Conservation (phyloP, 257 asterid species). For the Solanum tarapatanum region DNA sequence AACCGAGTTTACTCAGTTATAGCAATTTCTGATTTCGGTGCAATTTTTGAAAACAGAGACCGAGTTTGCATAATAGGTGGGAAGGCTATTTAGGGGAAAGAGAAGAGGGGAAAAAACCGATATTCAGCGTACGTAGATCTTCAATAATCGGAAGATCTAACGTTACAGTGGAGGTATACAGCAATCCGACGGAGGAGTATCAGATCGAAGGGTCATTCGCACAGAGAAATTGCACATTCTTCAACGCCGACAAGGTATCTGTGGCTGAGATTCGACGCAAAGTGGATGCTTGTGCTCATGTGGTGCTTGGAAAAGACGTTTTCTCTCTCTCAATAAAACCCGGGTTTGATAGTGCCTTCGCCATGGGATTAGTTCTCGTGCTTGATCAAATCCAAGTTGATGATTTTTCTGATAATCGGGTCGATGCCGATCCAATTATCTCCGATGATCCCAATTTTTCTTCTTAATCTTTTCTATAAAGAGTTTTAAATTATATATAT, state of each 20-base stretch:
- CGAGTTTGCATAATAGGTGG: conserved; percentile 73
- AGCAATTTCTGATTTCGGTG: background rate
- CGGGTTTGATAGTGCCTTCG: conserved; percentile 66
- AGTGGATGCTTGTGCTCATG: conserved; percentile 40
- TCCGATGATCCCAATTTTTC: conserved; percentile 9
- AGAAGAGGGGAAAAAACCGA: conserved; percentile 33
- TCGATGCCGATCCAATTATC: conserved; percentile 29
- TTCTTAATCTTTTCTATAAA: background rate
- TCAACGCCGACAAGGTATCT: conserved; percentile 15
- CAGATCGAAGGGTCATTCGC: conserved; percentile 56
- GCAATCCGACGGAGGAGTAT: conserved; percentile 35
- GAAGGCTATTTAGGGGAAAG: conserved; percentile 64
- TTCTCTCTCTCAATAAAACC: conserved; percentile 30
- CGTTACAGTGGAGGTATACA: conserved; percentile 38
- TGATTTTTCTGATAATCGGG: conserved; percentile 11
- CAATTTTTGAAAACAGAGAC: conserved; percentile 31
- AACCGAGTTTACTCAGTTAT: background rate
- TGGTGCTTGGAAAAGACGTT: conserved; percentile 59
- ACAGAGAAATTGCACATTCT: conserved; percentile 38
- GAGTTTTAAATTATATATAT: background rate
- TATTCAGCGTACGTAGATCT: conserved; percentile 49
- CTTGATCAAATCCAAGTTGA: conserved; percentile 54
- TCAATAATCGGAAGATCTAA: conserved; percentile 50
- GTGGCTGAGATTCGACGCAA: conserved; percentile 76
- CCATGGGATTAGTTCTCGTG: conserved; percentile 58